A percentile compares a stretch with the other conserved stretches of the same genome.
These are phyloP conservation scores for Stagonosporopsis cucurbitacearum DNA, from an alignment of 2,329 filamentous ascomycete species.

Conservation along the genomic window DNA sequence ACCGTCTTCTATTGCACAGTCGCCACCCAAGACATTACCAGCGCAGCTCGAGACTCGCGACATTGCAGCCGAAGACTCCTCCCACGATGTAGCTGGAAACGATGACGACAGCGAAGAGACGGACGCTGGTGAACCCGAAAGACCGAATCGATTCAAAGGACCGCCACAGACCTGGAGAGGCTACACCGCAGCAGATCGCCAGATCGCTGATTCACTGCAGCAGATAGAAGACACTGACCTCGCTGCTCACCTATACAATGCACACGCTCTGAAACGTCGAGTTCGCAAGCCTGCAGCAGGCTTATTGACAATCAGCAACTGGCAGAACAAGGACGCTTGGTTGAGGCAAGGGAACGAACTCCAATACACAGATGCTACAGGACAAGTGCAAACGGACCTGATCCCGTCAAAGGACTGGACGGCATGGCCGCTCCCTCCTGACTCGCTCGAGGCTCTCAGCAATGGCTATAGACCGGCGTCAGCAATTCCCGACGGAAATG, in stretches of 20 bases:
- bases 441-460: conserved; percentile 65
- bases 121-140: conserved; percentile 21
- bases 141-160: conserved; percentile 76
- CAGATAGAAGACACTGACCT: conserved; percentile 71
- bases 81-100: background rate
- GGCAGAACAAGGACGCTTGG: conserved; percentile 53
- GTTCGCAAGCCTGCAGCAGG: conserved; percentile 26
- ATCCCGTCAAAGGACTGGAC: conserved; percentile 70
- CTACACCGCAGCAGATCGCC: conserved; percentile 67
- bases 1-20: conserved; percentile 8
- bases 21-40: conserved; percentile 11
- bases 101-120: conserved; percentile 27
- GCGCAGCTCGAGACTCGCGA: background rate
- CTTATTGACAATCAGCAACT: conserved; percentile 30
- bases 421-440: conserved; percentile 77
- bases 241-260: conserved; percentile 78
- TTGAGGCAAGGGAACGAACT: conserved; percentile 41
- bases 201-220: conserved; percentile 68
- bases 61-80: background rate
- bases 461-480: conserved; percentile 53
- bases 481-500: conserved; percentile 27
- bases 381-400: conserved; percentile 46
- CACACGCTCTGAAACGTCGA: conserved; percentile 70
- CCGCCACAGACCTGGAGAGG: conserved; percentile 69
- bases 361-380: conserved; percentile 32